phyloP scores from a whole-genome alignment of 306 rosid species.

The Cercis canadensis region DNA sequence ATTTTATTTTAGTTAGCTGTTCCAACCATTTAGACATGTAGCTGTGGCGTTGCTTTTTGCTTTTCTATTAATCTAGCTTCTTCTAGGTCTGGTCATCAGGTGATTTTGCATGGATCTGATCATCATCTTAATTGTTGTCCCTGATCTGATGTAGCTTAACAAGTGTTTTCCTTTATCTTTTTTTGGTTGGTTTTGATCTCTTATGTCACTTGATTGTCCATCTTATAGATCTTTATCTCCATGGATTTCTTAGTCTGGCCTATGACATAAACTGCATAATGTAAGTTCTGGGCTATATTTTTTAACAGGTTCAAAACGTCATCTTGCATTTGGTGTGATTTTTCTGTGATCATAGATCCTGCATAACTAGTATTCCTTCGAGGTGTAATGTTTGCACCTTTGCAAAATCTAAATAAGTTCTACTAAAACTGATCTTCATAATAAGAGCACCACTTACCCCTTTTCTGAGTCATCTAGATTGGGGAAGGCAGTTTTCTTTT shows the following conservation, averaged over 20 bases:
- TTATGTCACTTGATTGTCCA: too few relatives aligned
- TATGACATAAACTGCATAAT: constrained; percentile 10
- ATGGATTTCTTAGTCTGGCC: neutral
- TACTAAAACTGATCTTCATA: neutral
- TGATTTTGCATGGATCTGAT: constrained; percentile 4
- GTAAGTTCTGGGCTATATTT: constrained; percentile 13
- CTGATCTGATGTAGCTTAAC: constrained; percentile 1
- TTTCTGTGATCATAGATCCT: too few relatives aligned
- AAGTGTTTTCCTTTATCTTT: constrained; percentile 3
- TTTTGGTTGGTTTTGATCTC: too few relatives aligned
- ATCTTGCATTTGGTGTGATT: neutral
- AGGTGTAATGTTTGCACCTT: neutral
- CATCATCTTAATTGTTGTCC: constrained; percentile 3
- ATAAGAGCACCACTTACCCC: neutral
- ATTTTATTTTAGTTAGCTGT: neutral
- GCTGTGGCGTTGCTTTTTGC: constrained; percentile 6
- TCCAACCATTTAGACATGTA: constrained; percentile 8
- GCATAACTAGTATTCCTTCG: too few relatives aligned
- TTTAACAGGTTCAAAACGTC: neutral
- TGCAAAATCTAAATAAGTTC: neutral
- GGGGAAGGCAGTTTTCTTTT: too few relatives aligned
- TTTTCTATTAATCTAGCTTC: neutral
- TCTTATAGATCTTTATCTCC: neutral
- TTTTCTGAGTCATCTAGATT: too few relatives aligned
- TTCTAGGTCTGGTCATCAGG: neutral